Evolutionary conservation across 768 basidiomycete genomes (phyloP).

Genomic region (Collybia sp.): DNA sequence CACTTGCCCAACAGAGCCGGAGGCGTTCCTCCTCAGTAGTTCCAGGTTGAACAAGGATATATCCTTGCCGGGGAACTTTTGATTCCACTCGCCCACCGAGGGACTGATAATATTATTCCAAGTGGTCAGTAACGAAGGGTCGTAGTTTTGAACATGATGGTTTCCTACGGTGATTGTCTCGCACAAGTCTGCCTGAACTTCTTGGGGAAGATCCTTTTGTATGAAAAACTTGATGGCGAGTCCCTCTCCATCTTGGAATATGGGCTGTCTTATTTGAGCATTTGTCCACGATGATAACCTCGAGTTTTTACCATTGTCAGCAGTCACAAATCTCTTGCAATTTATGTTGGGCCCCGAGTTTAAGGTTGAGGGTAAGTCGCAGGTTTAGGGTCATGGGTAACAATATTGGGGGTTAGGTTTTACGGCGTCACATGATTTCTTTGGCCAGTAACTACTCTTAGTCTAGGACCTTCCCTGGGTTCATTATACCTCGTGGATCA

Average conservation of each 20-base stretch:
- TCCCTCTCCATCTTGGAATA: constrained; percentile 67
- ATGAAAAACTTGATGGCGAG: constrained; percentile 80
- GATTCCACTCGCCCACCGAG: constrained; percentile 74
- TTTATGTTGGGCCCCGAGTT: constrained; percentile 30
- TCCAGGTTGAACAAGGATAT: constrained; percentile 63
- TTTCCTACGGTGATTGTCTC: constrained; percentile 64
- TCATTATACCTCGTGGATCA: constrained; percentile 91
- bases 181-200: constrained; percentile 65
- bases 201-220: constrained; percentile 69
- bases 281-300: too few species aligned
- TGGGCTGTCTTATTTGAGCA: constrained; percentile 36
- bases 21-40: constrained; percentile 73
- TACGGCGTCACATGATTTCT: not conserved
- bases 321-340: not conserved
- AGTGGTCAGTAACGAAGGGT: not conserved
- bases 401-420: constrained; percentile 30
- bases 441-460: constrained; percentile 23
- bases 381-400: constrained; percentile 27
- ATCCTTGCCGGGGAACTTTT: constrained; percentile 76
- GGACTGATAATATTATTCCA: constrained; percentile 32
- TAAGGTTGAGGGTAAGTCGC: constrained; percentile 44
- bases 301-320: constrained; percentile 8
- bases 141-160: not conserved
- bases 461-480: constrained; percentile 79
- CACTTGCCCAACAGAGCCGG: constrained; percentile 64